Evolutionary conservation across 495 filamentous ascomycete species (phyloP), one percentile per base, ranked within the genome.

Genomic region (Aspergillus panamensis): DNA sequence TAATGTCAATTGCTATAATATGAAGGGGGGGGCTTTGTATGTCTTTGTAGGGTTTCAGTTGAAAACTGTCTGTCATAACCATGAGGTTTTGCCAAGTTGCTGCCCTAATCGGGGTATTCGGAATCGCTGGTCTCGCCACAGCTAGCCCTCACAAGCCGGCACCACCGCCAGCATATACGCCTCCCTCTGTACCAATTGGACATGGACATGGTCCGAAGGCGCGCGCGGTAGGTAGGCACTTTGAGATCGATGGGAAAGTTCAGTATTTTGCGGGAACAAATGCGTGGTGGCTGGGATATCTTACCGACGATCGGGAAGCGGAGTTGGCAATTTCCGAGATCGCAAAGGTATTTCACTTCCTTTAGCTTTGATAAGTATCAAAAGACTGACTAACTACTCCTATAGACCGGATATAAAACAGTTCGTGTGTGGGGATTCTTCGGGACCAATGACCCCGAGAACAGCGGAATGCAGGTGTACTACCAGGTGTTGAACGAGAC

Each of bases 391-490:
- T 70, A 81, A 40, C 19, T 6, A 54, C 37, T 73, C 47, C 55
- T 73, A 39, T 62, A 73, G 31, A 76, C 84, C 13, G 84, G 84
- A 0, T 76, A 88, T 52, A 86, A 85, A 61, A 83, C 89, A 60
- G 71, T 88, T 37, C 82, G 87, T 8, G 75, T 86, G 53, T 89
- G 87, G 87, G 86, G 85, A 0, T 90, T 90, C 74, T 84, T 86
- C 72, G 85, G 86, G 66, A 73, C 75, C 35, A 85, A 79, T 39
- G 47, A 65, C 1, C 59, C 71, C 12, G 80, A 80, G 2, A 67
- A 66, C 0, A 20, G 67, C 3, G 80, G 78, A 8, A 43, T 48
- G 14, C 79, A 73, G 10, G 78, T 84, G 14, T 87, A 78, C 64
- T 88, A 77, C 73, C 84, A 90, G 63, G 65, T 76, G n/a, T 77